These are phyloP conservation scores for Sugiyamaella japonica DNA, from an alignment of 1,139 yeast genomes.

Conservation along the genomic window DNA sequence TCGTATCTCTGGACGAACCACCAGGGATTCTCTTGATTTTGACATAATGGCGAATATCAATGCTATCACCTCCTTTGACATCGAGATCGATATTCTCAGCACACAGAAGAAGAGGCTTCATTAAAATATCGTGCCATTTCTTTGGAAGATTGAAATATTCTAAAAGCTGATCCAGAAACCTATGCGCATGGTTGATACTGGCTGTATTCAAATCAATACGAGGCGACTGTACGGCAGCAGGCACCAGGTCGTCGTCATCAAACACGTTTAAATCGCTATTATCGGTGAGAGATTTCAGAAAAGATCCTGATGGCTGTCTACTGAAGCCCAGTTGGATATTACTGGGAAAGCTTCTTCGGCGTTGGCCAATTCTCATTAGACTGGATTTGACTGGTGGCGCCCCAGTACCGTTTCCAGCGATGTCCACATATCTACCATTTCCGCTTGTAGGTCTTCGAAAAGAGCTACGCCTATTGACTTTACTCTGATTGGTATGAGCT, in stretches of 20 bases:
- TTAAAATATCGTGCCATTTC: conserved; percentile 55
- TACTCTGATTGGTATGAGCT: conserved; percentile 1
- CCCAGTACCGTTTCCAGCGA: conserved; percentile 18
- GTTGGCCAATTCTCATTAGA: conserved; percentile 31
- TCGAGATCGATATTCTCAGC: conserved; percentile 55
- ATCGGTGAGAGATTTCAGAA: conserved; percentile 15
- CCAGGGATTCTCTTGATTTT: conserved; percentile 85
- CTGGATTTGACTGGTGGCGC: conserved; percentile 29
- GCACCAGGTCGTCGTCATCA: conserved; percentile 12
- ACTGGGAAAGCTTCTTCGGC: conserved; percentile 30
- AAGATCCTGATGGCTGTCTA: conserved; percentile 12
- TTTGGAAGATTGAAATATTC: conserved; percentile 51
- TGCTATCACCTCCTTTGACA: conserved; percentile 63
- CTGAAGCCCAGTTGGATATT: conserved; percentile 10
- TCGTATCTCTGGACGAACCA: conserved; percentile 58
- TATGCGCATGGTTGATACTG: conserved; percentile 45
- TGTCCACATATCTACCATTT: conserved; percentile 19
- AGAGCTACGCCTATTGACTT: conserved; percentile 16
- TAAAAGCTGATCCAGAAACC: conserved; percentile 63
- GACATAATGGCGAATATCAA: conserved; percentile 84
- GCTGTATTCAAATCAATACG: conserved; percentile 42
- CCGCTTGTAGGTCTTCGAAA: conserved; percentile 34
- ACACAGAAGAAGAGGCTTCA: conserved; percentile 47
- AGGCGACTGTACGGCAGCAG: conserved; percentile 12
- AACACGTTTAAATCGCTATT: conserved; percentile 1